Base-by-base conservation (phyloP, 1,284 basidiomycete genomes). In the Malassezia obtusa region DNA sequence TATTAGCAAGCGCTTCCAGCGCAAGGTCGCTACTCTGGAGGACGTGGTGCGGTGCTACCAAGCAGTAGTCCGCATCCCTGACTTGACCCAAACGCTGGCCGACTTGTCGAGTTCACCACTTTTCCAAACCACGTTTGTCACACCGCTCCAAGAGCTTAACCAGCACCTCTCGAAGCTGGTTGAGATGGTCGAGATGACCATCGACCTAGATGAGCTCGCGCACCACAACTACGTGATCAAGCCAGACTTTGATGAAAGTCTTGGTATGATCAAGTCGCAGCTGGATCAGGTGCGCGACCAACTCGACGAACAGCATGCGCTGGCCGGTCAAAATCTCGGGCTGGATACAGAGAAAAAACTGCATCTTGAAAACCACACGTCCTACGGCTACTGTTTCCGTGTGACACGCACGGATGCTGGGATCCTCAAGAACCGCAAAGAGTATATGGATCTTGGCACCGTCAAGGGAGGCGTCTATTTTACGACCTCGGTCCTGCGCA, bases 31-130 rank as follows among this genome's bases (percentile, higher is more conserved):
- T 0, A 83, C 82, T 0, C 79, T 99, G 7, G 91, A 98, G 69
- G 92, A 99, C 63, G 89, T 98, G 5, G 89, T 98, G 7, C 83
- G 91, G 10, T 85, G 94, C 0, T 98, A 95, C 74, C 92, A 99
- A 73, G 69, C 65, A 2, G 61, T 71, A 1, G 46, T 63, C 17
- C 65, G 91, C 82, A 77, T 96, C 22, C 84, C 88, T 1, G 84
- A 83, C 12, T 77, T 96, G 61, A 80, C 87, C 37, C 79, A 82
- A 52, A 75, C 79, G 2, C 61, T 77, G 8, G 59, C 63, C 25
- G 62, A 78, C 85, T 33, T 82, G 21, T 45, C 40, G 10, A 57
- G 62, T 30, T 19, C 22, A 9, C 19, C 47, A 26, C 54, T 67
- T 17, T 52, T 72, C 22, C 40, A 62, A 7, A 50, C 49, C n/a